phyloP scores from a whole-genome alignment of 306 rosid species.

The Senna siamea region DNA sequence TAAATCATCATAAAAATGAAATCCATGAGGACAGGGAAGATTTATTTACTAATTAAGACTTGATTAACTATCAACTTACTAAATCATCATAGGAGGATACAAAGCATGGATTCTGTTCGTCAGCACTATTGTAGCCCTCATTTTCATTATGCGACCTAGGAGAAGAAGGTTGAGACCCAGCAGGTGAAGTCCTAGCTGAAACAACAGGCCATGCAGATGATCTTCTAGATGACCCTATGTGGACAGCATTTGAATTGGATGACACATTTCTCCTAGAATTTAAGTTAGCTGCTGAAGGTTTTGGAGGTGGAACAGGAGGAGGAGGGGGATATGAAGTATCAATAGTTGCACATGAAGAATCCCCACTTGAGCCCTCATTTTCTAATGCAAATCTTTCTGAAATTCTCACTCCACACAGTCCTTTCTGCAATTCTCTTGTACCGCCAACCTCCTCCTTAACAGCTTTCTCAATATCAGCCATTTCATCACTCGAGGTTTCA shows the following conservation, averaged over 20 bases:
- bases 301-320: slow-evolving; percentile 92
- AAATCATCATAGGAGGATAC: slow-evolving; percentile 74
- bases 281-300: slow-evolving; percentile 57
- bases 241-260: slow-evolving; percentile 57
- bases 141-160: slow-evolving; percentile 86
- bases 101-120: slow-evolving; percentile 79
- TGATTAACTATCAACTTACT: slow-evolving; percentile 60
- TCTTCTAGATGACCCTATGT: slow-evolving; percentile 71
- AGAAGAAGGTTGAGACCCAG: slow-evolving; percentile 83
- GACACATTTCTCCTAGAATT: slow-evolving; percentile 59
- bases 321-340: slow-evolving; percentile 78
- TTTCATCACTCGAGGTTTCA: slow-evolving; percentile 49
- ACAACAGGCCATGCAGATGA: slow-evolving; percentile 73
- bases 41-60: slow-evolving; percentile 9
- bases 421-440: slow-evolving; percentile 46
- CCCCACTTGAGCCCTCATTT: slow-evolving; percentile 46
- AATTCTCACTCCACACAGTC: slow-evolving; percentile 43
- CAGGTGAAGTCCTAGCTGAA: slow-evolving; percentile 74
- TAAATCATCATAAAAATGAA: not conserved
- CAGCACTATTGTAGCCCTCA: slow-evolving; percentile 98
- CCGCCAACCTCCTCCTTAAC: slow-evolving; percentile 46
- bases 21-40: not conserved
- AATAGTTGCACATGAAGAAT: slow-evolving; percentile 32
- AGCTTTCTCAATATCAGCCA: slow-evolving; percentile 48
- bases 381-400: slow-evolving; percentile 49